Evolutionary conservation across 2,329 filamentous ascomycete genomes (phyloP).

Genomic region (Rhynchosporium graminicola): DNA sequence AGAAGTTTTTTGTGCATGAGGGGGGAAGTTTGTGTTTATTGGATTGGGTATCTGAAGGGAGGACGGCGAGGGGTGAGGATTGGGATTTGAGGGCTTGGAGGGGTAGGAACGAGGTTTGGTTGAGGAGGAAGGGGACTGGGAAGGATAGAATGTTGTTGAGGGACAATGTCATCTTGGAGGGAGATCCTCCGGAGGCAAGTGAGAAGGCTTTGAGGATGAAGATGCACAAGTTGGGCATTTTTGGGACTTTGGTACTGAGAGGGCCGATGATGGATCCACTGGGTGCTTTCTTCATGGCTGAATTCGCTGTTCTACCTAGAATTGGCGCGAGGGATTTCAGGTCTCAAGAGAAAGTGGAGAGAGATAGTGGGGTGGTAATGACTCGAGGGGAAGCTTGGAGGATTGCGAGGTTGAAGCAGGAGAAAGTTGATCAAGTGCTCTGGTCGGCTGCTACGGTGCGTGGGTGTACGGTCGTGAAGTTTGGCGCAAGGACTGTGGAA

Average conservation of each 20-base stretch:
- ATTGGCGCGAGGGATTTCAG: constrained; percentile 82
- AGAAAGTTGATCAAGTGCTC: constrained; percentile 62
- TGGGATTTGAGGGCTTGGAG: constrained; percentile 82
- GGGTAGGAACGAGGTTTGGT: constrained; percentile 87
- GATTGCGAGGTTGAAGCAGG: constrained; percentile 54
- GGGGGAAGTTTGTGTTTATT: constrained; percentile 72
- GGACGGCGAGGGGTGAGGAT: constrained; percentile 80
- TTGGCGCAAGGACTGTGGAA: constrained; percentile 80
- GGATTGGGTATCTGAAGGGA: constrained; percentile 93
- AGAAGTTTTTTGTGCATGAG: constrained; percentile 67
- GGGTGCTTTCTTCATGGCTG: constrained; percentile 72
- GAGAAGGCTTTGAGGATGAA: constrained; percentile 52
- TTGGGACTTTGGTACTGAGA: constrained; percentile 82
- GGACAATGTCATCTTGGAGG: constrained; percentile 77
- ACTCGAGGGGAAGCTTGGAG: constrained; percentile 56
- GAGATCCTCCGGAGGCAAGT: constrained; percentile 46
- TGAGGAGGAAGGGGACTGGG: constrained; percentile 42
- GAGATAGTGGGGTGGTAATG: constrained; percentile 42
- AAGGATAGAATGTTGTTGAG: constrained; percentile 71
- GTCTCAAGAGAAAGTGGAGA: constrained; percentile 51
- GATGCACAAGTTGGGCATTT: constrained; percentile 74
- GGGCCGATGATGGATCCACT: constrained; percentile 69
- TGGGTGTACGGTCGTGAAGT: constrained; percentile 88
- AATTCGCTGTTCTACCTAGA: constrained; percentile 77
- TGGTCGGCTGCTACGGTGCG: constrained; percentile 83